Conservation (phyloP, 1,284 basidiomycete species). For the Puccinia novopanici region DNA sequence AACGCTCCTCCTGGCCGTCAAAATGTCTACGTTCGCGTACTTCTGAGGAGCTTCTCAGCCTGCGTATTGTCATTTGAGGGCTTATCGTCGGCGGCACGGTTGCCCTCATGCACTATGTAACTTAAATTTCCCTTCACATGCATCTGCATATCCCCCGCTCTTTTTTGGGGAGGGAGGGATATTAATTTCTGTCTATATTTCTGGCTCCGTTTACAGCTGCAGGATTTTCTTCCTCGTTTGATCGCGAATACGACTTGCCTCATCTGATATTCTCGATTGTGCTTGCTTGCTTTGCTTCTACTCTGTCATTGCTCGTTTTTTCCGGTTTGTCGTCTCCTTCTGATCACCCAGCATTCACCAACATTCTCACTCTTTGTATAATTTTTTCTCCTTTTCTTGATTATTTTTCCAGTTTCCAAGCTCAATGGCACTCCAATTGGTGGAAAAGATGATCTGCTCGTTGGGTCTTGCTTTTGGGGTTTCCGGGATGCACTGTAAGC, state of each 20-base stretch:
- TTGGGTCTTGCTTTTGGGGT: conserved; percentile 62
- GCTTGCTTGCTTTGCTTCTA: conserved; percentile 62
- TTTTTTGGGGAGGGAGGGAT: conserved; percentile 54
- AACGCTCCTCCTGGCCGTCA: background rate
- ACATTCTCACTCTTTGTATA: too few species aligned
- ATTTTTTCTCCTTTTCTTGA: background rate
- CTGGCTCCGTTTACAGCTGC: conserved; percentile 4
- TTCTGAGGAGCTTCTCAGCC: conserved; percentile 18
- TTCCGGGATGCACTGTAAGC: conserved; percentile 64
- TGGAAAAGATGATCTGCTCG: conserved; percentile 62
- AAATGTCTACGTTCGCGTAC: background rate
- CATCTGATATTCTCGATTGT: conserved; percentile 62
- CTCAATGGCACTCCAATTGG: conserved; percentile 63
- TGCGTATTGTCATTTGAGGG: conserved; percentile 58
- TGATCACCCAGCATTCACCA: conserved; percentile 50
- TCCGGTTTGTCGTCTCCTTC: conserved; percentile 55
- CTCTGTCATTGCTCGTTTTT: conserved; percentile 62
- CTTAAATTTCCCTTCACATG: background rate
- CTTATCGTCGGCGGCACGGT: conserved; percentile 76
- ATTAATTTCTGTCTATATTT: conserved; percentile 31
- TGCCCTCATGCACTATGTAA: conserved; percentile 57
- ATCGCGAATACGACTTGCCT: conserved; percentile 58
- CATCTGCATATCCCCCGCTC: conserved; percentile 56
- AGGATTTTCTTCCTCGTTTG: conserved; percentile 59
- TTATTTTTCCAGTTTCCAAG: conserved; percentile 7